phyloP scores from a whole-genome alignment of 2,329 filamentous ascomycete species.

The Epichloe sp. region DNA sequence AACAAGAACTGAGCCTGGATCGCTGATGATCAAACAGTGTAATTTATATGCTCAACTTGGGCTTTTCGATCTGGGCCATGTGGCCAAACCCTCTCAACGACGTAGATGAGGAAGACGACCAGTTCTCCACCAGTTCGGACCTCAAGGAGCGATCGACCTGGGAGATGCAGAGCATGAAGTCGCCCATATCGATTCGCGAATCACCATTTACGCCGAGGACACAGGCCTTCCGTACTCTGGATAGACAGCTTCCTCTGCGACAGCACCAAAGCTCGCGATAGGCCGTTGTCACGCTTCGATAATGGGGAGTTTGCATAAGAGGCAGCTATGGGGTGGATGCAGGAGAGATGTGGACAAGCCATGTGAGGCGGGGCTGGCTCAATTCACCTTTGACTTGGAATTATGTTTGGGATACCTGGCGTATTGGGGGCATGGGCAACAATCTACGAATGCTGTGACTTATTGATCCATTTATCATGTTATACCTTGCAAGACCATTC shows the following conservation, averaged over 20 bases:
- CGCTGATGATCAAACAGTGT: conserved; percentile 23
- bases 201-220: conserved; percentile 52
- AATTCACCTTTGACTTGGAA: not conserved
- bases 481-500: too few species aligned
- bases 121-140: conserved; percentile 23
- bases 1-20: not conserved
- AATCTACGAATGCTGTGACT: too few species aligned
- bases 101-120: conserved; percentile 28
- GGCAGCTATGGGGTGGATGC: not conserved
- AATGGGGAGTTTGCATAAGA: not conserved
- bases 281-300: not conserved
- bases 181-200: conserved; percentile 16
- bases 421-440: not conserved
- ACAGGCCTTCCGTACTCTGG: conserved; percentile 51
- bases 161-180: conserved; percentile 44
- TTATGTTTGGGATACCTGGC: not conserved
- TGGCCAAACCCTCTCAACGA: conserved; percentile 42
- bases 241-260: conserved; percentile 42
- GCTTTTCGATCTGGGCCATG: conserved; percentile 45
- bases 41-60: conserved; percentile 47
- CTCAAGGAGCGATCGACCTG: conserved; percentile 33
- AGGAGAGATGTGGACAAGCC: not conserved
- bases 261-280: conserved; percentile 13
- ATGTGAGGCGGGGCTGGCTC: not conserved
- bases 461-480: too few species aligned